Base-by-base conservation (phyloP, 2,329 filamentous ascomycete species). In the Exophiala xenobiotica region DNA sequence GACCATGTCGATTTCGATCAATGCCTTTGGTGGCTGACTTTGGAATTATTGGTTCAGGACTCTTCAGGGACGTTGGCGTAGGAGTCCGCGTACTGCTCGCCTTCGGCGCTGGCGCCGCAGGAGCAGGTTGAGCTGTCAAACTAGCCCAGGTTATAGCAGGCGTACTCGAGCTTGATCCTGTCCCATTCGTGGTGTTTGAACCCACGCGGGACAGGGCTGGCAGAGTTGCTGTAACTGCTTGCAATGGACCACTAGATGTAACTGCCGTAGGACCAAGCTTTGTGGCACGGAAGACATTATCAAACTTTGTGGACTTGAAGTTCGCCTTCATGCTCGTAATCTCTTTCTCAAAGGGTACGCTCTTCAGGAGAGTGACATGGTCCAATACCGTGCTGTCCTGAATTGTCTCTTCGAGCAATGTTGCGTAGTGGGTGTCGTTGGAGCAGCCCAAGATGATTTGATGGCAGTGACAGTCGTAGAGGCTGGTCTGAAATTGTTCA, bases 361-460 rank as follows among this genome's bases (percentile, higher is more conserved):
- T 78, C 63, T 82, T 78, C 26, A 85, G 66, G 16, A 85, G 67
- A 6, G 79, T 78, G 31, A 84, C 72, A 41, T 77, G 74, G 18
- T 70, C 67, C 6, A 71, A 63, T 18, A 75, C 69, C 37, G 72
- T 66, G 14, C 68, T 59, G 47, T 79, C 74, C 51, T 69, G 67
- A 41, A 72, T 63, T 44, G 74, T 73, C 26, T 78, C 71, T 61
- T 80, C 74, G 8, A 85, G 67, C 27, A 78, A 67, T 8, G 71
- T 70, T 19, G 75, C 74, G 63, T 81, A 83, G 18, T 76, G 73
- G 49, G 75, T 75, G 65, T 80, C 78, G 52, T 79, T 76, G 11
- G 78, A 78, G 64, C 80, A 82, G 6, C 80, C 82, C 27, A 85
- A 70, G 42, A 83, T 69, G 46, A 85, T 75, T 49, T 82, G 79